Base-by-base conservation (phyloP, 192 early-diverging fungal genomes). In the Dimargaris verticillata region DNA sequence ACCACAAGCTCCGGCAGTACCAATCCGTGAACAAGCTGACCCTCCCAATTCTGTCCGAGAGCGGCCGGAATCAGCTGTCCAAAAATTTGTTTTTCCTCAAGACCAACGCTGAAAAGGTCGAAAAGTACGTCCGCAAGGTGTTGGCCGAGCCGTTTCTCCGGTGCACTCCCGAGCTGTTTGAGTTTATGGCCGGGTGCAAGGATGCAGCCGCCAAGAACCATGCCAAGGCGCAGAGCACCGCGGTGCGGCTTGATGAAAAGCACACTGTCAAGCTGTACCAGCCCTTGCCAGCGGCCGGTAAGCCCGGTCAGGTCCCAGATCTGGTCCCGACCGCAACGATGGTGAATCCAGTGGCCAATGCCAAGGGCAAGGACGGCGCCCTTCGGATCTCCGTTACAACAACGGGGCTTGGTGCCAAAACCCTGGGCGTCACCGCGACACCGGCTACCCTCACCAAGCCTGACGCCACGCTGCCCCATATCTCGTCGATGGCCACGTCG, bases 61-160 rank as follows among this genome's bases (percentile, higher is more conserved):
- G 17, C 41, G 28, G 22, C 17, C 55, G 55, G 12, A 58, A 58
- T 17, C 28, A 11, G 15, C 25, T 58, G 14, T 18, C 55, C 55
- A 58, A 58, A 33, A 58, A 58, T 58, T 28, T 58, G 22, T 58
- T 58, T 14, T 58, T 58, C 55, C 55, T 58, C 55, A 58, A 58
- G 55, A 58, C 15, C 41, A 58, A 58, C 55, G 55, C 55, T 2
- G 55, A 58, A 38, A 58, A 58, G 55, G 55, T 58, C 22, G 55
- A 58, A 38, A 58, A 58, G 41, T 58, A 58, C 15, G 15, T 58
- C 17, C 55, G 55, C 15, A 29, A 42, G 22, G 22, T 58, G 13
- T 33, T 58, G 28, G 55, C 55, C 55, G 55, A 58, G 41, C 55
- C 55, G 4, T 58, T 58, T 33, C 41, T 58, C 15, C 55, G 55